Evolutionary conservation across 306 rosid genomes (phyloP), one percentile per base, ranked within the genome.

Genomic region (Vigna unguiculata): DNA sequence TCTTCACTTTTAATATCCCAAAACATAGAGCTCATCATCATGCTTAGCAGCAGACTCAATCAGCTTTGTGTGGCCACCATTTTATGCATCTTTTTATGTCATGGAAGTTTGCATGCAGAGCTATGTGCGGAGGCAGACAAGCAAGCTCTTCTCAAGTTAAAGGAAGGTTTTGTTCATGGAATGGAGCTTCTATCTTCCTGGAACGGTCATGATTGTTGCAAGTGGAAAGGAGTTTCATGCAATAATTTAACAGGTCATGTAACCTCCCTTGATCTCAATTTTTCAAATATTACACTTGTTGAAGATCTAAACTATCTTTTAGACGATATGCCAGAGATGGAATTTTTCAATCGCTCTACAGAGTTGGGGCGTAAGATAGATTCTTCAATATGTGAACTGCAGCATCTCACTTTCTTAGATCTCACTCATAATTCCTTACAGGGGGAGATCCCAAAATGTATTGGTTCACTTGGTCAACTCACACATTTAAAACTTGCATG

Each of bases 401-500:
- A 68, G 25, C 64, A 78, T 78, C 63, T 74, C 0, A 79, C 69
- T 51, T 52, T 5, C 47, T 32, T 78, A 32, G 25, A 74, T 60
- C 71, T 74, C 15, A 4, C 12, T 24, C 0, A 0, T 34, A 52
- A 83, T 53, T 0, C 22, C 3, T 24, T 79, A 17, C 6, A 59
- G 22, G 81, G 78, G 30, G 28, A 62, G 3, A 69, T 83, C 3
- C 83, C 83, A 21, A 62, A 53, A 6, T 83, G 86, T 19, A 69
- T 79, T 7, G 86, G 78, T 11, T 83, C 83, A 41, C 83, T 83
- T 9, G n/a, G 9, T 30, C 41, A 67, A 0, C 15, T 83, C 6
- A 57, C 8, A 24, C 61, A 67, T n/a, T 41, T 83, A 54, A 40
- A 30, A 0, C 80, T 78, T 46, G 5, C 30, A 20, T 0, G 0